phyloP scores from a whole-genome alignment of 495 filamentous ascomycete species.

The Xylaria flabelliformis region DNA sequence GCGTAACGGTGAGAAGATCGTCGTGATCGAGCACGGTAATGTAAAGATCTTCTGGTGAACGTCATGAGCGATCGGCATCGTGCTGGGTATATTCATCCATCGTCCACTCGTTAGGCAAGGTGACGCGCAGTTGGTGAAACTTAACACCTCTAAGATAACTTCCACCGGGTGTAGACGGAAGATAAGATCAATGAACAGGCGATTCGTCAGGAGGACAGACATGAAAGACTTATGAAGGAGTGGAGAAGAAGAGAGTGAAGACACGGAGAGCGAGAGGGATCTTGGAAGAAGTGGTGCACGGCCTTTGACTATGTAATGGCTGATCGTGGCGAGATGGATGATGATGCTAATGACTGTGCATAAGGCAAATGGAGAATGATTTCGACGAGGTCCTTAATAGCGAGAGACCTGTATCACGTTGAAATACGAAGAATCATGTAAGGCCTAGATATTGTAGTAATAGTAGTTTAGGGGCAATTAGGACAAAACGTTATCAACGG shows the following conservation, averaged over 20 bases:
- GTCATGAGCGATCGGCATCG: conserved; percentile 21
- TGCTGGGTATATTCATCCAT: conserved; percentile 34
- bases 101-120: conserved; percentile 14
- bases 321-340: not conserved
- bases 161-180: conserved; percentile 33
- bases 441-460: not conserved
- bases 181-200: conserved; percentile 20
- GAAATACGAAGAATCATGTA: not conserved
- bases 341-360: not conserved
- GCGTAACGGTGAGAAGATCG: conserved; percentile 23
- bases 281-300: not conserved
- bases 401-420: not conserved
- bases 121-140: conserved; percentile 24
- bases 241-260: not conserved
- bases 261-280: not conserved
- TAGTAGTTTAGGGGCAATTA: not conserved
- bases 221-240: conserved; percentile 9
- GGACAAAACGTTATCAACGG: not conserved
- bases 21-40: conserved; percentile 29
- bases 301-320: not conserved
- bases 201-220: conserved; percentile 16
- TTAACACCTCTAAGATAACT: conserved; percentile 31
- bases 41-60: conserved; percentile 33
- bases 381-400: not conserved
- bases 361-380: conserved; percentile 3